These are phyloP conservation scores for Phoenix dactylifera DNA, from an alignment of 176 grass and related monocot genomes.

Conservation along the genomic window DNA sequence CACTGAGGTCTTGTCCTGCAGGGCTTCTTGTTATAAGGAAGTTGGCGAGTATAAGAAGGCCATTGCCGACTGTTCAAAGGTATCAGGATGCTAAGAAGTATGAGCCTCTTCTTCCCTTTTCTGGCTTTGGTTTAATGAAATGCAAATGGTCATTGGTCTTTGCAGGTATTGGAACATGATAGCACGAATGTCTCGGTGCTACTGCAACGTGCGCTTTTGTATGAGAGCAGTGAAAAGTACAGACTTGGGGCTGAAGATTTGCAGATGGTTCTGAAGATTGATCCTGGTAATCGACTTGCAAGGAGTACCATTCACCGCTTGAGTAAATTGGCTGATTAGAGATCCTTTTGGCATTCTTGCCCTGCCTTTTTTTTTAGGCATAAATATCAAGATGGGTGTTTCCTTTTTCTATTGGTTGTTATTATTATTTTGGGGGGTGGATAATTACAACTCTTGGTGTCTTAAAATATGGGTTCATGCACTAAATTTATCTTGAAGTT, in stretches of 20 bases:
- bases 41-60: slow-evolving; percentile 99
- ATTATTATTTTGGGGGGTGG: slow-evolving; percentile 10
- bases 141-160: background rate
- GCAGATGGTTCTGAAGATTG: slow-evolving; percentile 94
- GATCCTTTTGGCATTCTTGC: slow-evolving; percentile 24
- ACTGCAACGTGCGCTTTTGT: slow-evolving; percentile 83
- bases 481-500: background rate
- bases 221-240: slow-evolving; percentile 96
- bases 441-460: slow-evolving; percentile 25
- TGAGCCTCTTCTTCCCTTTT: background rate
- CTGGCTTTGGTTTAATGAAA: background rate
- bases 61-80: slow-evolving; percentile 97
- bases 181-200: slow-evolving; percentile 69
- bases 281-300: slow-evolving; percentile 81
- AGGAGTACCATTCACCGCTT: slow-evolving; percentile 92
- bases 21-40: slow-evolving; percentile 97
- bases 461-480: slow-evolving; percentile 3
- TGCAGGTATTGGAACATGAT: slow-evolving; percentile 76
- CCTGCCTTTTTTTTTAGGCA: slow-evolving; percentile 24
- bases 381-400: slow-evolving; percentile 24
- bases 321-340: slow-evolving; percentile 93
- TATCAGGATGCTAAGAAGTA: slow-evolving; percentile 9
- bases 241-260: slow-evolving; percentile 88
- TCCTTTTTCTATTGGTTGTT: slow-evolving; percentile 26
- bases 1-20: slow-evolving; percentile 76